Percentiles rank a stretch among this genome's conserved stretches.
phyloP scores from a whole-genome alignment of 306 rosid genomes.

The Cucurbita pepo region DNA sequence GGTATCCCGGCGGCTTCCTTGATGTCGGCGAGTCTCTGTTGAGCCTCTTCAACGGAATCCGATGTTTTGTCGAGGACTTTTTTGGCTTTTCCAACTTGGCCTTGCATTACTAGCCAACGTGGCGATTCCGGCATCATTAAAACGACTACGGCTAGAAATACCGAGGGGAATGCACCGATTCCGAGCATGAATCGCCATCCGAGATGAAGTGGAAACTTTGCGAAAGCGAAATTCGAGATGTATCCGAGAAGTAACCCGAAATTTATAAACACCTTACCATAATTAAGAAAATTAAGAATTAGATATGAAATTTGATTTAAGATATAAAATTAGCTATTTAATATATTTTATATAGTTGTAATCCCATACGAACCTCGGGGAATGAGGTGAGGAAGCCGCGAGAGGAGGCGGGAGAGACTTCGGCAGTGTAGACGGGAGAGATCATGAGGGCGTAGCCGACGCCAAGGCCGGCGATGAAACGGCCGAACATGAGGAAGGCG shows the following conservation, averaged over 20 bases:
- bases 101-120: conserved; percentile 77
- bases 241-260: conserved; percentile 21
- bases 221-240: conserved; percentile 54
- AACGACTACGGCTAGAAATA: conserved; percentile 29
- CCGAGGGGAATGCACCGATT: conserved; percentile 38
- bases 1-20: conserved; percentile 64
- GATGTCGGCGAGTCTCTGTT: conserved; percentile 38
- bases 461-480: neutral
- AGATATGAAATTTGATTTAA: too few relatives aligned
- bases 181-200: conserved; percentile 87
- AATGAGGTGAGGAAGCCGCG: neutral
- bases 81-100: conserved; percentile 51
- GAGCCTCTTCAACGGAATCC: conserved; percentile 49
- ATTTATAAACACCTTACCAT: neutral
- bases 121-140: conserved; percentile 83
- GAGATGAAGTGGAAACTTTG: conserved; percentile 19
- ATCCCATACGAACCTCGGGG: conserved; percentile 7
- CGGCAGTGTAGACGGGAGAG: neutral
- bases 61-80: conserved; percentile 52
- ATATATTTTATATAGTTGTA: too few relatives aligned
- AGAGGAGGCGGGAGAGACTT: neutral
- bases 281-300: neutral
- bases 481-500: neutral
- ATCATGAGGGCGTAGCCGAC: neutral
- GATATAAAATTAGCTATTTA: too few relatives aligned